Conservation (phyloP, 1,284 basidiomycete species). For the Meira nashicola region DNA sequence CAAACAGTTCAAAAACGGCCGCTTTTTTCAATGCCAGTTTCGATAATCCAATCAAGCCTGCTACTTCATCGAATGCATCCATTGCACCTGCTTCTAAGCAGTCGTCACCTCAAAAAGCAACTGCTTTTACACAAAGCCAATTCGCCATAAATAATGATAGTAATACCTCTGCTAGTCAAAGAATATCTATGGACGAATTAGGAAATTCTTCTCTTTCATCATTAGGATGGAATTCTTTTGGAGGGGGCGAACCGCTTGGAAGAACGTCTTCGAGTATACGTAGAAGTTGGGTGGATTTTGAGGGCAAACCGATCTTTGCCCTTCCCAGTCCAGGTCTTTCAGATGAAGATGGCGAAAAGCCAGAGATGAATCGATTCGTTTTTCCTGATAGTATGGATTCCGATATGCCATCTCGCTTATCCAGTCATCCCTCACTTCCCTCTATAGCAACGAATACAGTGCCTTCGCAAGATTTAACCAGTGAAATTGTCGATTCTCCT, state of each 20-base stretch:
- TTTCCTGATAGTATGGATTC: too few relatives aligned
- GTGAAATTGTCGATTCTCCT: too few relatives aligned
- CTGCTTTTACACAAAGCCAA: too few relatives aligned
- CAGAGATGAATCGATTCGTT: neutral
- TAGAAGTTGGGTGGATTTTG: constrained; percentile 47
- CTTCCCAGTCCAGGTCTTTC: constrained; percentile 34
- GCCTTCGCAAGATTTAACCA: too few relatives aligned
- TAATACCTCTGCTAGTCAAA: neutral
- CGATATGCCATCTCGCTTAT: too few relatives aligned
- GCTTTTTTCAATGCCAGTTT: constrained; percentile 1
- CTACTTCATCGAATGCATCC: neutral
- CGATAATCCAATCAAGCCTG: neutral
- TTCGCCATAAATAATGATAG: neutral
- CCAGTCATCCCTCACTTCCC: too few relatives aligned
- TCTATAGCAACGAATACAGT: too few relatives aligned
- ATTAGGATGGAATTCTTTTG: neutral
- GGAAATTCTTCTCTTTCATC: too few relatives aligned
- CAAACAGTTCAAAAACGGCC: constrained; percentile 1
- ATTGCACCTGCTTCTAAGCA: neutral
- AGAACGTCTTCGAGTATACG: too few relatives aligned
- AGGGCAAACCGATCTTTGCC: constrained; percentile 45
- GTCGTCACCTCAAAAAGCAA: neutral
- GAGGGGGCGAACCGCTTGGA: neutral
- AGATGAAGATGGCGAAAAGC: neutral
- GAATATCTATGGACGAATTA: too few relatives aligned